phyloP scores from a whole-genome alignment of 1,284 basidiomycete genomes.

The Wolfiporia cocos region DNA sequence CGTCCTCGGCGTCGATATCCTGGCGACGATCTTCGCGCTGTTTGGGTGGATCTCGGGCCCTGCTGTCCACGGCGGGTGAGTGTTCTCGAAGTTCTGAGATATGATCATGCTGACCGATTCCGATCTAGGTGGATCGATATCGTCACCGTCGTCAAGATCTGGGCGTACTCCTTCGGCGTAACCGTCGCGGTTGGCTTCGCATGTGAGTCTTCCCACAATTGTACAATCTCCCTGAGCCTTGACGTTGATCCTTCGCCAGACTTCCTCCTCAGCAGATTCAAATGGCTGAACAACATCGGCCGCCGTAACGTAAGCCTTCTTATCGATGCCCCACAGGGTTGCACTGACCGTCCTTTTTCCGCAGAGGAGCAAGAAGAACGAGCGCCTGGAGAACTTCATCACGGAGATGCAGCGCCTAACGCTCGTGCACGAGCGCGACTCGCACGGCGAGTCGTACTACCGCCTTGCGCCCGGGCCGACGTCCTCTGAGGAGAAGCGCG shows the following conservation, averaged over 20 bases:
- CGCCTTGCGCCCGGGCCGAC: not conserved
- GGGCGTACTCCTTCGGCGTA: conserved; percentile 8
- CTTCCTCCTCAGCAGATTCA: conserved; percentile 5
- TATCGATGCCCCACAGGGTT: not conserved
- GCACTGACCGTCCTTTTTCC: not conserved
- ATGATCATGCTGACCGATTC: not conserved
- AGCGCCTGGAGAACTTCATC: conserved; percentile 7
- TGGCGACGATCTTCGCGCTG: conserved; percentile 8
- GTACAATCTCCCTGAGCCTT: not conserved
- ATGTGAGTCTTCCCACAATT: not conserved
- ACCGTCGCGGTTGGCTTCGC: conserved; percentile 6
- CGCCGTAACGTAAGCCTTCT: conserved; percentile 4
- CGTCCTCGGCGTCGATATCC: conserved; percentile 7
- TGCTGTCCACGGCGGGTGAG: conserved; percentile 4
- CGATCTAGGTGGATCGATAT: conserved; percentile 7
- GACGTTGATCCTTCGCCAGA: not conserved
- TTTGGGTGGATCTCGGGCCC: conserved; percentile 10
- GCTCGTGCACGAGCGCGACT: conserved; percentile 7
- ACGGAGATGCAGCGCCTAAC: conserved; percentile 8
- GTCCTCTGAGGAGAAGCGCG: not conserved
- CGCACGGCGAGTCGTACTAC: conserved; percentile 6
- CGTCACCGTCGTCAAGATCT: conserved; percentile 10
- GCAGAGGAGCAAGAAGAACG: conserved; percentile 8
- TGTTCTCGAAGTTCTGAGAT: too few species aligned
- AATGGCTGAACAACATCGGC: conserved; percentile 8